Base-by-base conservation (phyloP, 176 grass and related monocot genomes). In the Lolium multiflorum region DNA sequence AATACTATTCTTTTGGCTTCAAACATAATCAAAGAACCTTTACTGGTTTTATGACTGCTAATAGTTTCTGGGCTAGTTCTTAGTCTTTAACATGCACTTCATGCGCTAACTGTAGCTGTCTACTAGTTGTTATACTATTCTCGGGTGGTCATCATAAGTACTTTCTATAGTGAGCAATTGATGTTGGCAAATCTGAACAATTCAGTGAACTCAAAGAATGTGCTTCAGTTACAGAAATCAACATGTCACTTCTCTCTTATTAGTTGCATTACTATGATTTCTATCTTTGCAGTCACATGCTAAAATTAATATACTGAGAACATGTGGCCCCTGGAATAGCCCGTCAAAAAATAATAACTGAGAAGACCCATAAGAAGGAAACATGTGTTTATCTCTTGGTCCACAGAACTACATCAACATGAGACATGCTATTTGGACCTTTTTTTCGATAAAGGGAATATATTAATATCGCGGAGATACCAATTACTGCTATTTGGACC, bases 221-320 rank as follows among this genome's bases (percentile, higher is more conserved):
- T 13, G 10, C 69, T 74, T 60, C 68, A 60, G 39, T 60, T 74
- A 57, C 51, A 44, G 65, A 71, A 56, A 69, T 71, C 80, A 82
- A 9, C 9, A 57, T 13, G 4, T 43, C 11, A 43, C 49, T 82
- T 82, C 14, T 83, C 37, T 83, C 54, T 73, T 71, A 8, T 38
- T 54, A 22, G 46, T 39, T 66, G 77, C 57, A 62, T 81, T 51
- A 43, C 20, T 56, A 18, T 0, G 9, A 1, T 83, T 58, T n/a
- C 39, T 58, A 15, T 62, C 16, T 62, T 39, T 47, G 9, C 13
- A 2, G 28, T 82, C 5, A 37, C 48, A 48, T 60, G 81, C 51
- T 59, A 58, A 46, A 28, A 74, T 9, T 22, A 84, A 74, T 43
- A 60, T 44, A 4, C 58, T 13, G 1, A 73, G 17, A 74, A 74